phyloP scores from a whole-genome alignment of 345 rosid species.

The Conringia planisiliqua region DNA sequence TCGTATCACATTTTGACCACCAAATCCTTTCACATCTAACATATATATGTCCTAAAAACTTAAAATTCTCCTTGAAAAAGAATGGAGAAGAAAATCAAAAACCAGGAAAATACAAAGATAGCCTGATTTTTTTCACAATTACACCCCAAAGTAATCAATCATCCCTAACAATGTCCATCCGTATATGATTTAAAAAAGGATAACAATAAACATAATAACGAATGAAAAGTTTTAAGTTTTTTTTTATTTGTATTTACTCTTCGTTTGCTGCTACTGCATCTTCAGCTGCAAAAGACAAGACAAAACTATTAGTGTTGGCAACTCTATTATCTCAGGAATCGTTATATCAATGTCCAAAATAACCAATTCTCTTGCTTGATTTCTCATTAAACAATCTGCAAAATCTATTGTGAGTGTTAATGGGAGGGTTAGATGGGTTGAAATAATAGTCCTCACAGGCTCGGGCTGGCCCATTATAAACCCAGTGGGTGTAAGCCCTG shows the following conservation, averaged over 20 bases:
- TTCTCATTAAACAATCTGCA: not conserved
- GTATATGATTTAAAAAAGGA: not conserved
- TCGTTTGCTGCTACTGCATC: constrained; percentile 21
- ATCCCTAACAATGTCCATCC: constrained; percentile 23
- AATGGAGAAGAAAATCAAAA: constrained; percentile 6
- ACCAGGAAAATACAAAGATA: constrained; percentile 18
- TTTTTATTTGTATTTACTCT: constrained; percentile 17
- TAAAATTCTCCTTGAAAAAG: constrained; percentile 1
- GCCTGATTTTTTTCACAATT: constrained; percentile 26
- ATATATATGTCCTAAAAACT: constrained; percentile 8
- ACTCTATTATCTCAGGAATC: constrained; percentile 3
- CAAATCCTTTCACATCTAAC: constrained; percentile 25
- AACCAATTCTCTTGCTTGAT: not conserved
- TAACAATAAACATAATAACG: constrained; percentile 11
- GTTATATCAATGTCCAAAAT: not conserved
- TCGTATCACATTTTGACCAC: constrained; percentile 21
- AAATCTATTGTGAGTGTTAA: not conserved
- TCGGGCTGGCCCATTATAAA: not conserved
- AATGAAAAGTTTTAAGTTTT: not conserved
- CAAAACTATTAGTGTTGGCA: not conserved
- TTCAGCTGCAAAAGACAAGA: constrained; percentile 20
- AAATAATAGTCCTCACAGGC: not conserved
- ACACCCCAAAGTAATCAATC: constrained; percentile 23
- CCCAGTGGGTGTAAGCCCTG: not conserved
- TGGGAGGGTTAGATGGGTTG: not conserved